Evolutionary conservation across 2,329 filamentous ascomycete species (phyloP), one percentile per base, ranked within the genome.

Genomic region (Paraconiothyrium brasiliense): DNA sequence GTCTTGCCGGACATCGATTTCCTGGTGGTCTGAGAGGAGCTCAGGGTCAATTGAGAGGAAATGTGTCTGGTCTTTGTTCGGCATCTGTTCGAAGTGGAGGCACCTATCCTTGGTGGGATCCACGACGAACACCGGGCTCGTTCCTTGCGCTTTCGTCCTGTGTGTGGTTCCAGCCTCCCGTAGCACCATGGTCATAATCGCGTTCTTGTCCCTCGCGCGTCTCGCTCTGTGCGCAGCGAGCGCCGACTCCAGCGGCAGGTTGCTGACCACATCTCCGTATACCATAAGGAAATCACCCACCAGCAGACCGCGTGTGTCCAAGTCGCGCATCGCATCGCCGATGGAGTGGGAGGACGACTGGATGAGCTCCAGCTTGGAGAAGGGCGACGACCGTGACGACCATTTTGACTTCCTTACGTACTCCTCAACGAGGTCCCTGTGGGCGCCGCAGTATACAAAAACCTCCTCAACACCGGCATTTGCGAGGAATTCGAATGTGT

Each of bases 171-270:
- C 92, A 9, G 90, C 92, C 76, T 94, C 90, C 49, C 93, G 87
- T 61, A 98, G 82, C 13, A 99, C 87, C 85, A 97, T 91, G 3
- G 95, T 99, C 95, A 99, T 98, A 79, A 97, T 97, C 41, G 94
- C 93, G 76, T 97, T 94, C 72, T 95, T 94, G 81, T 96, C 93
- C 57, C 89, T 89, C 73, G 90, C 87, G 62, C 93, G 88, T 61
- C 95, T 90, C 58, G 90, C 90, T 63, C 92, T 89, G 78, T 99
- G 95, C 57, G 88, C 89, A 3, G 89, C 87, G 55, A 99, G 82
- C 9, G 92, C 91, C 51, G 84, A 84, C 64, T 94, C 92, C n/a
- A 99, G 88, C 20, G 91, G 87, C 59, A 98, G 83, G 74, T 97
- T 98, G 67, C 93, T 92, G 54, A 99, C 89, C 30, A 98, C 86